phyloP scores from a whole-genome alignment of 345 rosid species.

The Gossypium sturtianum region DNA sequence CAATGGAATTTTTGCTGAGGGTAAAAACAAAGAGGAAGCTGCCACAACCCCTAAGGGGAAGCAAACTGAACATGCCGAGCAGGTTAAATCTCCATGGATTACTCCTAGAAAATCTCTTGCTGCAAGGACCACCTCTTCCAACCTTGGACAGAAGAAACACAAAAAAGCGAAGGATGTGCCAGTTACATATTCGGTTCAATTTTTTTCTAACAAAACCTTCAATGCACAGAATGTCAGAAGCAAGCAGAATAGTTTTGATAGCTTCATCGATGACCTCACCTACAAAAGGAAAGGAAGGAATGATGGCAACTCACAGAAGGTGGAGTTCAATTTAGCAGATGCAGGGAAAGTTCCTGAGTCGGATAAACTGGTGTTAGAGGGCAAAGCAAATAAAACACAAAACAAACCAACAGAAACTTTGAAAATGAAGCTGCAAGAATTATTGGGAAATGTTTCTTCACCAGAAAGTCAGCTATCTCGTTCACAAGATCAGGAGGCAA shows the following conservation, averaged over 20 bases:
- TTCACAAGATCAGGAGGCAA: conserved; percentile 32
- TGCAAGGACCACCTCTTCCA: conserved; percentile 29
- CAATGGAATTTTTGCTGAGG: conserved; percentile 22
- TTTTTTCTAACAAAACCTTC: conserved; percentile 32
- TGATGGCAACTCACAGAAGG: conserved; percentile 31
- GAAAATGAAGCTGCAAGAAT: conserved; percentile 74
- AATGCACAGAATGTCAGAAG: conserved; percentile 30
- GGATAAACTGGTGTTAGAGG: conserved; percentile 26
- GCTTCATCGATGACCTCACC: conserved; percentile 15
- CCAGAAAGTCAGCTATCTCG: conserved; percentile 43
- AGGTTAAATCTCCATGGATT: conserved; percentile 55
- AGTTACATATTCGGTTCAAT: conserved; percentile 24
- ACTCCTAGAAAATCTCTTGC: conserved; percentile 36
- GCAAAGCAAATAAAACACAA: conserved; percentile 31
- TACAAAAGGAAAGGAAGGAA: conserved; percentile 33
- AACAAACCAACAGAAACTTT: conserved; percentile 49
- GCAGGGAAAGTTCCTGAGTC: conserved; percentile 29
- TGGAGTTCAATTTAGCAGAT: conserved; percentile 39
- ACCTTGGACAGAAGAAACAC: conserved; percentile 31
- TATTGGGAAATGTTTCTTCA: conserved; percentile 62
- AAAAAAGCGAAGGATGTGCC: conserved; percentile 30
- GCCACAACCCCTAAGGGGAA: conserved; percentile 28
- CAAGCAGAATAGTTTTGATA: conserved; percentile 28
- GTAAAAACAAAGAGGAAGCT: conserved; percentile 24
- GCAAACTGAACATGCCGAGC: conserved; percentile 36